These are phyloP conservation scores for Dactylonectria estremocensis DNA, from an alignment of 2,329 filamentous ascomycete species.

Conservation along the genomic window DNA sequence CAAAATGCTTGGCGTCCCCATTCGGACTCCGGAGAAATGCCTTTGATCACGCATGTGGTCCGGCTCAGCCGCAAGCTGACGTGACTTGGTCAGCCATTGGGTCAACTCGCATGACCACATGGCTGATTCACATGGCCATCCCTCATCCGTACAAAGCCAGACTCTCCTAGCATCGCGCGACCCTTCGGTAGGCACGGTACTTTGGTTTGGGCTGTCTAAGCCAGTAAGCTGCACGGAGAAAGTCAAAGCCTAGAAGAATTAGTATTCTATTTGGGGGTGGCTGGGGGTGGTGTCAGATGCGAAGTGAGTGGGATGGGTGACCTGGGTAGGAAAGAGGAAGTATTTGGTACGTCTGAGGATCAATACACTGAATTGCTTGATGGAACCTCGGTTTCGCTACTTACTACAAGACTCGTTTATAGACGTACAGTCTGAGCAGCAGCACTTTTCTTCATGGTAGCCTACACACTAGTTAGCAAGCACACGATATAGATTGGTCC, in stretches of 20 bases:
- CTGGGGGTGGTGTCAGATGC: background rate
- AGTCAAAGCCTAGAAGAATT: background rate
- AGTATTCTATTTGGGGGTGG: background rate
- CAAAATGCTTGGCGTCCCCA: background rate
- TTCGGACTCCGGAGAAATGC: background rate
- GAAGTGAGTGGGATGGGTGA: background rate
- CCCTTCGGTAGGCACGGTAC: background rate
- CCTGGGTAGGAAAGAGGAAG: background rate
- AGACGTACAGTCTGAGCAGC: background rate
- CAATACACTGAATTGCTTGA: background rate
- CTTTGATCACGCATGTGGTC: slow-evolving; percentile 1
- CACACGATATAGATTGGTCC: background rate
- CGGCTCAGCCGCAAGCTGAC: slow-evolving; percentile 14
- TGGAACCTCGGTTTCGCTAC: background rate
- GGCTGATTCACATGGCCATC: background rate
- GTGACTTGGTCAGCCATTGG: slow-evolving; percentile 11
- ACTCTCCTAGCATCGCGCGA: background rate
- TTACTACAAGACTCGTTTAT: background rate
- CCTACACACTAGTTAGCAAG: background rate
- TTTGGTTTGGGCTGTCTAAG: background rate
- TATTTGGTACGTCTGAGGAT: slow-evolving; percentile 1
- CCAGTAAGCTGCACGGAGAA: background rate
- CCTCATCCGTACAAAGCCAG: background rate
- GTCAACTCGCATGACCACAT: slow-evolving; percentile 19
- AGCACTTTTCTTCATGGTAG: background rate